These are phyloP conservation scores for Scedosporium minutisporum DNA, from an alignment of 2,329 filamentous ascomycete species.

Conservation along the genomic window DNA sequence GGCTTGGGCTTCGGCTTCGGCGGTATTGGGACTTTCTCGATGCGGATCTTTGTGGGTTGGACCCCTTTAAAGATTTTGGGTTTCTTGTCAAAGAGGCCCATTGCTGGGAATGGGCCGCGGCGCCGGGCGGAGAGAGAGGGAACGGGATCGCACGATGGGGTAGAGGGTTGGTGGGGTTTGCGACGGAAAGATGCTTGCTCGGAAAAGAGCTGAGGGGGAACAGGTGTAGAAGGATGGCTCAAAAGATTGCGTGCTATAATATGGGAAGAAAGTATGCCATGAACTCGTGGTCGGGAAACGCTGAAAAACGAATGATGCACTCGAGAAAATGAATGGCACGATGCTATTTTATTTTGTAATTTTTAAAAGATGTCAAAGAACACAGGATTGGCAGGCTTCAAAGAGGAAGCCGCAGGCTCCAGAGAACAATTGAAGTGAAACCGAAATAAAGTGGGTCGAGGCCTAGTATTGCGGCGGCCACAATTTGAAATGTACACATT, in stretches of 20 bases:
- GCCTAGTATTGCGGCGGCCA: no score
- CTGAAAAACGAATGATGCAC: background rate
- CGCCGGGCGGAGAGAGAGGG: background rate
- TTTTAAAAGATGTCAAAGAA: no score
- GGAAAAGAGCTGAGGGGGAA: background rate
- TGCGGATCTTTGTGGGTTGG: constrained; percentile 35
- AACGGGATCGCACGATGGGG: background rate
- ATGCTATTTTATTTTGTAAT: no score
- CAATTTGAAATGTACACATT: no score
- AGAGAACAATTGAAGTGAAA: no score
- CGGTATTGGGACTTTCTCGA: constrained; percentile 41
- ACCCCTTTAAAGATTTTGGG: constrained; percentile 3
- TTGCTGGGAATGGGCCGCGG: background rate
- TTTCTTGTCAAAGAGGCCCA: constrained; percentile 7
- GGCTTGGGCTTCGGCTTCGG: constrained; percentile 27
- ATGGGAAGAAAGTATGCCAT: background rate
- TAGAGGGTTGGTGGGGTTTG: background rate
- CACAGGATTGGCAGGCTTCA: no score
- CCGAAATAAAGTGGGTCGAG: no score
- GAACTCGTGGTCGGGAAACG: background rate
- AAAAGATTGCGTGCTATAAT: background rate
- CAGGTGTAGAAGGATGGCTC: background rate
- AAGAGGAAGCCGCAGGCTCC: no score
- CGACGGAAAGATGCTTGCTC: no score
- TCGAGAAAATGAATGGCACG: background rate